Evolutionary conservation across 169 alveolate species (phyloP).

Genomic region (Cardiosporidium cionae): DNA sequence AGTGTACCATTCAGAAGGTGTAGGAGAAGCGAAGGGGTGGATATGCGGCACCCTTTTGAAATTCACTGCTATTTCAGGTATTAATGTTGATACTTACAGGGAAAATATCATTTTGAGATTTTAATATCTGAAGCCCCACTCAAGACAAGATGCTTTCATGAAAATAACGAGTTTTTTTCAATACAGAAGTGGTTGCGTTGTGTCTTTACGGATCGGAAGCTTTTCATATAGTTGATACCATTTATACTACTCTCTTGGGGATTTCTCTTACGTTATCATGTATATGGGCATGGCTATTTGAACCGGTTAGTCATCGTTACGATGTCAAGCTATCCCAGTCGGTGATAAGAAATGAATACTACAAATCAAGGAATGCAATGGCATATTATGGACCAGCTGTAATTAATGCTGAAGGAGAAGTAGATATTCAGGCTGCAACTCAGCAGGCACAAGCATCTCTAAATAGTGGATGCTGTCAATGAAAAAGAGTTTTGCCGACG

Average conservation of each 20-base stretch:
- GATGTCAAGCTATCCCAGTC: conserved; percentile 80
- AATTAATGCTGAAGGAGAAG: conserved; percentile 74
- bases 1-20: conserved; percentile 82
- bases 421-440: conserved; percentile 64
- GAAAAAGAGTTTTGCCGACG: too few relatives aligned
- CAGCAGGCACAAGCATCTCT: conserved; percentile 32
- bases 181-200: conserved; percentile 59
- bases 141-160: too few relatives aligned
- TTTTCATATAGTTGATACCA: conserved; percentile 57
- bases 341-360: conserved; percentile 80
- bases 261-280: conserved; percentile 54
- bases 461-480: not conserved
- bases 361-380: conserved; percentile 82
- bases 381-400: conserved; percentile 88
- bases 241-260: conserved; percentile 62
- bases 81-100: not conserved
- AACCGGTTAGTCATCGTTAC: conserved; percentile 72
- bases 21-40: conserved; percentile 86
- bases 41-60: conserved; percentile 64
- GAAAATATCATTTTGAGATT: not conserved
- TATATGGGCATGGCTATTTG: conserved; percentile 76
- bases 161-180: too few relatives aligned
- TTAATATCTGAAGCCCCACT: too few relatives aligned
- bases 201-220: conserved; percentile 49
- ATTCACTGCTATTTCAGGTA: conserved; percentile 50